phyloP scores from a whole-genome alignment of 371 early-diverging fungal genomes.

The Umbelopsis sp. region DNA sequence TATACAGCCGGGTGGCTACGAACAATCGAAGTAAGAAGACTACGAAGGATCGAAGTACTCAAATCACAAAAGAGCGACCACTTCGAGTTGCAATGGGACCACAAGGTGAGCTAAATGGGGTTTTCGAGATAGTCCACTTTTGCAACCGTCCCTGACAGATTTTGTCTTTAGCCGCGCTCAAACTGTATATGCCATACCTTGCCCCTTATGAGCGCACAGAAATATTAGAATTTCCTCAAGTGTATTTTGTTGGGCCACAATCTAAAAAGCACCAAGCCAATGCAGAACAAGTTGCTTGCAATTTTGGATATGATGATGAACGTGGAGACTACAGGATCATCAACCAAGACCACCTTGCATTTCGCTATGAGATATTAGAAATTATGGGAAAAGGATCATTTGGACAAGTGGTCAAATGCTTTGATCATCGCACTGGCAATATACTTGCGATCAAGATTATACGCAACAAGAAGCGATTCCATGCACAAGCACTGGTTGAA shows the following conservation, averaged over 20 bases:
- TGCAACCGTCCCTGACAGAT: conserved; percentile 21
- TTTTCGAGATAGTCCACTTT: background rate
- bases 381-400: conserved; percentile 91
- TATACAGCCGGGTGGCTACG: background rate
- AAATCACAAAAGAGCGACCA: conserved; percentile 23
- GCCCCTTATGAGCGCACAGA: conserved; percentile 84
- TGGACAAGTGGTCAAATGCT: conserved; percentile 88
- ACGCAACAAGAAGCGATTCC: conserved; percentile 86
- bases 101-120: conserved; percentile 28
- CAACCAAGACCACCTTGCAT: conserved; percentile 76
- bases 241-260: conserved; percentile 87
- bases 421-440: conserved; percentile 75
- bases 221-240: conserved; percentile 74
- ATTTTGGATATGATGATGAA: conserved; percentile 84
- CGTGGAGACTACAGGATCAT: conserved; percentile 83
- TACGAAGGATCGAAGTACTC: conserved; percentile 1
- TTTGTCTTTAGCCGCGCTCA: conserved; percentile 46
- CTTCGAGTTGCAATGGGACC: conserved; percentile 48
- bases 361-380: conserved; percentile 82
- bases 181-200: conserved; percentile 65
- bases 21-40: conserved; percentile 5
- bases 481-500: conserved; percentile 86
- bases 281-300: conserved; percentile 47
- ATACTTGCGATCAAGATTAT: conserved; percentile 91
- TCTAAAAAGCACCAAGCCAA: conserved; percentile 58